Base-by-base conservation (phyloP, 306 rosid genomes). In the Quercus glauca region DNA sequence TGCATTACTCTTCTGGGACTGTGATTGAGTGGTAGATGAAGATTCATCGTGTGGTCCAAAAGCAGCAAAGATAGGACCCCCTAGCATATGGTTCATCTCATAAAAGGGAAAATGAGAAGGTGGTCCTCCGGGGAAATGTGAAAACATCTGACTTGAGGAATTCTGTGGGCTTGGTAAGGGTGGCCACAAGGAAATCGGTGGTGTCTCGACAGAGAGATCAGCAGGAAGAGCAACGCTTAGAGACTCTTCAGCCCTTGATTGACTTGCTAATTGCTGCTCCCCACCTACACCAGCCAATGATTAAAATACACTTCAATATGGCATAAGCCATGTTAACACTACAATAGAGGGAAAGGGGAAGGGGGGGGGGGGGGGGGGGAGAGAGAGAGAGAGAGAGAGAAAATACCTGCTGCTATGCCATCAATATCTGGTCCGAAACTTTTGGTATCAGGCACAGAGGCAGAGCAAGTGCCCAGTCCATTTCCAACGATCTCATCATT, bases 21-120 rank as follows among this genome's bases (percentile, higher is more conserved):
- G 94, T 45, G 93, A 73, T 76, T 87, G 97, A 71, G 92, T 21
- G 11, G 92, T 71, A 57, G 94, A 85, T 18, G 86, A 83, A 79
- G 99, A 89, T 72, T 95, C 98, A 37, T 94, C 97, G 57, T 91
- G 97, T 11, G 90, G 93, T 75, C 98, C 98, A 82, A 82, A 92
- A 64, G 99, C 90, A 64, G 99, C 90, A 86, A 86, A 91, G 69
- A 95, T 88, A 71, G 95, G 97, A 81, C 97, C 97, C 64, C 99
- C 91, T 88, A 95, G 78, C 97, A 92, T 83, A 71, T 94, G 97
- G 86, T 95, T 95, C 92, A 95, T 92, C 87, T 95, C 99, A 73
- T 90, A 95, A 77, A 90, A 92, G 49, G 99, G 99, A 83, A 88
- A 92, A 82, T 90, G 97, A 41, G 98, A 83, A 52, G 94, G 93